phyloP scores from a whole-genome alignment of 2,329 filamentous ascomycete species.

The Colletotrichum endophyticum region DNA sequence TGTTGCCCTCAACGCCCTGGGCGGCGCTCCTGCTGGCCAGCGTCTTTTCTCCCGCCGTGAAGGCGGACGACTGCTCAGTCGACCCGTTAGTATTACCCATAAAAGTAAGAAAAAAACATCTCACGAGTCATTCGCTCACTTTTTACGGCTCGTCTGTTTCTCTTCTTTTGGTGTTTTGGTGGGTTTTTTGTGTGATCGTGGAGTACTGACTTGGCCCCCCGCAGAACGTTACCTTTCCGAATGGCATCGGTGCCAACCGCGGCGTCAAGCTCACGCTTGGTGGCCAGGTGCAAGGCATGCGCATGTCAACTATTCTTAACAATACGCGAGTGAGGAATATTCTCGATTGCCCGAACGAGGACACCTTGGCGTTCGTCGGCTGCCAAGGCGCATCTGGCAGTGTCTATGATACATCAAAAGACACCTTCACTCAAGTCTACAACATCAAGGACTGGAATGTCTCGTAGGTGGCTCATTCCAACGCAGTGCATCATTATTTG shows the following conservation, averaged over 20 bases:
- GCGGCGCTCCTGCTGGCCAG: conserved; percentile 16
- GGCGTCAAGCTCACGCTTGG: conserved; percentile 19
- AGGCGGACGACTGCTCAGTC: conserved; percentile 12
- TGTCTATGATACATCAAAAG: conserved; percentile 12
- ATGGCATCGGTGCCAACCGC: conserved; percentile 20
- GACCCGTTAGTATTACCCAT: conserved; percentile 17
- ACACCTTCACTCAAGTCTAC: conserved; percentile 3
- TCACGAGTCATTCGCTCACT: neutral
- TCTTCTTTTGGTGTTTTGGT: neutral
- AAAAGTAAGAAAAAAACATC: neutral
- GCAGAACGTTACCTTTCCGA: conserved; percentile 20
- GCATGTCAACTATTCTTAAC: conserved; percentile 18
- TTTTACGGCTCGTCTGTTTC: neutral
- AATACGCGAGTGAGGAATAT: conserved; percentile 19
- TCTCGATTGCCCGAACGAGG: conserved; percentile 4
- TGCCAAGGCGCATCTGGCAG: conserved; percentile 19
- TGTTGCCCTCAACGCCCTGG: conserved; percentile 13
- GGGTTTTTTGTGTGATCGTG: neutral
- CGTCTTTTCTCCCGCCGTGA: conserved; percentile 5
- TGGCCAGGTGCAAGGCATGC: conserved; percentile 18
- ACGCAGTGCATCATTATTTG: no score
- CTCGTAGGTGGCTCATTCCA: neutral
- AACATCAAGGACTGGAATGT: conserved; percentile 19
- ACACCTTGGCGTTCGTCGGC: conserved; percentile 9
- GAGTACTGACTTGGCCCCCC: neutral